Evolutionary conservation across 169 alveolate genomes (phyloP), one percentile per base, ranked within the genome.

Genomic region (Plasmodium coatneyi): DNA sequence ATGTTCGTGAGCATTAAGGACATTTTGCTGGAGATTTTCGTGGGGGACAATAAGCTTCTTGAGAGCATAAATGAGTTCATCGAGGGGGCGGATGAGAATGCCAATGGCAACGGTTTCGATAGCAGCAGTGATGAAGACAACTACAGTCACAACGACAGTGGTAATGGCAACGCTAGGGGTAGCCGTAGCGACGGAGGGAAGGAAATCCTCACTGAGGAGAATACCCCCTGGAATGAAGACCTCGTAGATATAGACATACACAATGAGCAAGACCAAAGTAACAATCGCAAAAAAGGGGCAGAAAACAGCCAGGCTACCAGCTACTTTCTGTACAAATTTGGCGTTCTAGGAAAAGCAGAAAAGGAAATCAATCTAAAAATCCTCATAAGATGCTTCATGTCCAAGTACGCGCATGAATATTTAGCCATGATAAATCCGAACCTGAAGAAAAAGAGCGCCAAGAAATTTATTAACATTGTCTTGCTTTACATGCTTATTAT

Each of bases 1-100:
- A 91, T 91, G 92, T 91, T 91, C 76, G 92, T 91, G 14, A 81
- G 90, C 54, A 91, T 91, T 25, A 91, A 91, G 71, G 95, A 91
- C 56, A 91, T 91, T 41, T 56, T 91, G 41, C 56, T 91, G 39
- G 95, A 91, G 56, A 91, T 91, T 71, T 91, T 91, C 39, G 36
- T 80, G 25, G 92, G 92, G n/a, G 95, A 91, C 72, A 91, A 91
- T 41, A 81, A 91, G 52, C 46, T 91, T 34, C 79, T 91, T 0
- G 95, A 91, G 16, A 71, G 79, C 39, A 91, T 91, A 6, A 91
- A 91, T 81, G 95, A 91, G 76, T 91, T 46, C 78, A 91, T 91
- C 5, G 91, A 80, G 16, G 95, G 72, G 34, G 19, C 80, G 7
- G 80, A 41, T 19, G 80, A 41, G 16, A 34, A 70, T 19, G 60